phyloP scores from a whole-genome alignment of 2,329 filamentous ascomycete species.

The Tolypocladium tropicale region DNA sequence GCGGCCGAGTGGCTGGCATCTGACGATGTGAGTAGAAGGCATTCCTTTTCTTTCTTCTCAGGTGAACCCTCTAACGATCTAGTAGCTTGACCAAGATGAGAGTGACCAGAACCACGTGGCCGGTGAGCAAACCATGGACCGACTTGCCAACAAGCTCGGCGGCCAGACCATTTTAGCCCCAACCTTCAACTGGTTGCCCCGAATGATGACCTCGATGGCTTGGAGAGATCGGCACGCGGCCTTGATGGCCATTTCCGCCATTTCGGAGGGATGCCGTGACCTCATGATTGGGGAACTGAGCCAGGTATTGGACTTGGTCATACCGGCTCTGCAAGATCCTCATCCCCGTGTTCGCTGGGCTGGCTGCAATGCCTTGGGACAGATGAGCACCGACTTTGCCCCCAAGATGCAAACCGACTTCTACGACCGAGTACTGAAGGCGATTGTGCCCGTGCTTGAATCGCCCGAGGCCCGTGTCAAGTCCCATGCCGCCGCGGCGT shows the following conservation, averaged over 20 bases:
- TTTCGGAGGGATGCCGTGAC: constrained; percentile 92
- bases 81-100: constrained; percentile 80
- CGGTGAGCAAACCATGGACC: constrained; percentile 97
- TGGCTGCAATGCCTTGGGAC: constrained; percentile 94
- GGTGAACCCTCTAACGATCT: constrained; percentile 14
- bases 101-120: constrained; percentile 96
- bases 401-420: constrained; percentile 97
- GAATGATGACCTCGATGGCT: constrained; percentile 91
- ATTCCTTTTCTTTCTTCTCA: background rate
- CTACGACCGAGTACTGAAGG: constrained; percentile 75
- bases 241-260: constrained; percentile 97
- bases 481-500: constrained; percentile 90
- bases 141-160: constrained; percentile 91
- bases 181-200: constrained; percentile 92
- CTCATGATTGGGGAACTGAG: constrained; percentile 92
- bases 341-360: constrained; percentile 95
- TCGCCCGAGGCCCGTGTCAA: constrained; percentile 89
- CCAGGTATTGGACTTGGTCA: constrained; percentile 89
- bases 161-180: constrained; percentile 86
- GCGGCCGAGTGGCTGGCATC: constrained; percentile 86
- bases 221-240: constrained; percentile 96
- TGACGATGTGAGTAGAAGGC: constrained; percentile 60
- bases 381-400: constrained; percentile 99
- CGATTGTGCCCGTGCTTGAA: constrained; percentile 85
- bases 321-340: constrained; percentile 78